Conservation (phyloP, 768 basidiomycete species). For the Tephrocybe sp. region DNA sequence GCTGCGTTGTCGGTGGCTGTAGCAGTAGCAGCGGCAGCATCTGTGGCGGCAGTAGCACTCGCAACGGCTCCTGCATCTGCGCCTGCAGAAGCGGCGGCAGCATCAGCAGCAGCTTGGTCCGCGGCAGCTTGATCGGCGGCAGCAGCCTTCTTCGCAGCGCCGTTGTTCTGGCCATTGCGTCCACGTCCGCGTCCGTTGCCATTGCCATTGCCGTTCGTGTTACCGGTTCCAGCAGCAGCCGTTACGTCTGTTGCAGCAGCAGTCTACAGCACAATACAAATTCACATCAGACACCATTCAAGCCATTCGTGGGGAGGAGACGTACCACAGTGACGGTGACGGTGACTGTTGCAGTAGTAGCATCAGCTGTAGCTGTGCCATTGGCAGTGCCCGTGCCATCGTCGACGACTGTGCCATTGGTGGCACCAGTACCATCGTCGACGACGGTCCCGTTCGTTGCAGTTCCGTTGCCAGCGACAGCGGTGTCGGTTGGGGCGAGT, state of each 20-base stretch:
- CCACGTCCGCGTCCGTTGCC: not conserved
- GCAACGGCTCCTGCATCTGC: not conserved
- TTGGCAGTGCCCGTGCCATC: not conserved
- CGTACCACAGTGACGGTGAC: constrained; percentile 18
- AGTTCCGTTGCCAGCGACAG: not conserved
- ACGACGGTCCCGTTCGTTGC: not conserved
- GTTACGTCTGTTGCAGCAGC: constrained; percentile 11
- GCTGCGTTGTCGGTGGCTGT: not conserved
- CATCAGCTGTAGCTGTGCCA: constrained; percentile 10
- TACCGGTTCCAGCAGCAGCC: not conserved
- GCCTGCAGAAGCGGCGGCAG: not conserved
- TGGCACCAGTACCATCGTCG: not conserved
- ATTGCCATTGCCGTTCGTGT: not conserved
- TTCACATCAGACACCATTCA: not conserved
- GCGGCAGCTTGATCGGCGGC: constrained; percentile 4
- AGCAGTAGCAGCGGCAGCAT: not conserved
- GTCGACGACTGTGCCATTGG: not conserved
- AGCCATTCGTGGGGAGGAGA: not conserved
- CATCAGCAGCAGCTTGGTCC: not conserved
- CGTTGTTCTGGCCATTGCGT: not conserved
- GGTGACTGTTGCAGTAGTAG: constrained; percentile 8
- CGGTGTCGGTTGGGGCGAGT: not conserved
- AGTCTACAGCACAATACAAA: constrained; percentile 5
- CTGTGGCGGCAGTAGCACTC: not conserved
- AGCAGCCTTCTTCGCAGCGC: not conserved